These are phyloP conservation scores for Aspergillus arachidicola DNA, from an alignment of 2,329 filamentous ascomycete genomes.

Conservation along the genomic window DNA sequence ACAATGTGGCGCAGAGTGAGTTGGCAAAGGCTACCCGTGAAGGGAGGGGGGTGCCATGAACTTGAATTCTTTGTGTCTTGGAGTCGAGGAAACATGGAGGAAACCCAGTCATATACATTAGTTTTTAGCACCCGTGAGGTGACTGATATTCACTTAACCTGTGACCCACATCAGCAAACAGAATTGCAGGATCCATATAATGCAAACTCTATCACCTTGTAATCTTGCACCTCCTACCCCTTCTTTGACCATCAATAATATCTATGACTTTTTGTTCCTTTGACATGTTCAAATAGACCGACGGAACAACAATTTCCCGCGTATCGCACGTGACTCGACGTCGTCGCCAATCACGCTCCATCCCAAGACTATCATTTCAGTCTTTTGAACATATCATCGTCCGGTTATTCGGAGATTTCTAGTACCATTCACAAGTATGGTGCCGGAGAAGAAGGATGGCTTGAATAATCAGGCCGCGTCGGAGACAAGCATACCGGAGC, in stretches of 20 bases:
- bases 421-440: conserved; percentile 20
- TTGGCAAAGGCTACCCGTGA: conserved; percentile 65
- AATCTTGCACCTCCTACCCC: too few relatives aligned
- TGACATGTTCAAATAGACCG: background rate
- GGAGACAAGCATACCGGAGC: conserved; percentile 22
- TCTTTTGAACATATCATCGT: conserved; percentile 2
- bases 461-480: conserved; percentile 13
- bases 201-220: too few relatives aligned
- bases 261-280: background rate
- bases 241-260: background rate
- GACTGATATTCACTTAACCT: background rate
- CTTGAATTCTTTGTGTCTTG: conserved; percentile 34
- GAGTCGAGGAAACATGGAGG: background rate
- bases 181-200: background rate
- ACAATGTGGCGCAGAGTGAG: conserved; percentile 64
- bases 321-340: background rate
- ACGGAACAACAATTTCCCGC: background rate
- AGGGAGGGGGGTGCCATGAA: conserved; percentile 65
- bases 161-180: background rate
- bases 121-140: background rate
- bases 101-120: background rate
- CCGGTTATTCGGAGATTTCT: conserved; percentile 5
- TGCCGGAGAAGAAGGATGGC: conserved; percentile 24
- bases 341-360: conserved; percentile 11
- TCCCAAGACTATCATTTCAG: conserved; percentile 5